These are phyloP conservation scores for Xylariaceae sp. DNA, from an alignment of 2,329 filamentous ascomycete genomes.

Conservation along the genomic window DNA sequence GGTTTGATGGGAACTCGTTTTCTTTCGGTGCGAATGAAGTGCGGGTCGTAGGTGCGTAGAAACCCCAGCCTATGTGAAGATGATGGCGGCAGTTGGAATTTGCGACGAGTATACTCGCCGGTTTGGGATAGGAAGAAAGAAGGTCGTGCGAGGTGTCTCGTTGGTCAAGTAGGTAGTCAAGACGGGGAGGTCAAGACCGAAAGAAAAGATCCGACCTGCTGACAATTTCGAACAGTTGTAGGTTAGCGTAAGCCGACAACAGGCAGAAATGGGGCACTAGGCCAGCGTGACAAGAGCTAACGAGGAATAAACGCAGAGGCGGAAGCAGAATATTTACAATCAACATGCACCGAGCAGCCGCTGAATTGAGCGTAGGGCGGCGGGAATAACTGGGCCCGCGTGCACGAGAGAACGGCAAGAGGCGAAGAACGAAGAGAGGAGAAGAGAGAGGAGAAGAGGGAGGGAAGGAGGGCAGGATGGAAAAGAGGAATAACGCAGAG, in stretches of 20 bases:
- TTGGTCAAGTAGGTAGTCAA: background rate
- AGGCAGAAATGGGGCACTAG: background rate
- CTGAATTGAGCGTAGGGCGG: background rate
- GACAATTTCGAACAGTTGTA: conserved; percentile 17
- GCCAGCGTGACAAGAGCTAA: conserved; percentile 3
- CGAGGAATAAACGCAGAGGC: conserved; percentile 6
- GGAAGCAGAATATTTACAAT: conserved; percentile 13
- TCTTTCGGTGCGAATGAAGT: background rate
- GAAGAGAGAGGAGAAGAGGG: conserved; percentile 1
- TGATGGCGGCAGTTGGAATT: background rate
- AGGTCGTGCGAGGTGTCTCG: background rate
- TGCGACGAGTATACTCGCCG: background rate
- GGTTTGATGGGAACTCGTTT: background rate
- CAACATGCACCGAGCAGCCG: conserved; percentile 5
- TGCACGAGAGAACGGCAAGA: background rate
- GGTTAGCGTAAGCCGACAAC: conserved; percentile 19
- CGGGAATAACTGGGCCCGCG: background rate
- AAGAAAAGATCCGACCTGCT: conserved; percentile 17
- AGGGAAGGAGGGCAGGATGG: background rate
- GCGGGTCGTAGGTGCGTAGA: background rate
- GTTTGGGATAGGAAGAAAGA: background rate
- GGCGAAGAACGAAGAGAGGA: background rate
- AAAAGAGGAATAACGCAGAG: conserved; percentile 8
- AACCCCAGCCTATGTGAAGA: background rate
- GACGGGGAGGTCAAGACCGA: conserved; percentile 9